phyloP scores from a whole-genome alignment of 2,329 filamentous ascomycete species.

The Aureobasidium musti region DNA sequence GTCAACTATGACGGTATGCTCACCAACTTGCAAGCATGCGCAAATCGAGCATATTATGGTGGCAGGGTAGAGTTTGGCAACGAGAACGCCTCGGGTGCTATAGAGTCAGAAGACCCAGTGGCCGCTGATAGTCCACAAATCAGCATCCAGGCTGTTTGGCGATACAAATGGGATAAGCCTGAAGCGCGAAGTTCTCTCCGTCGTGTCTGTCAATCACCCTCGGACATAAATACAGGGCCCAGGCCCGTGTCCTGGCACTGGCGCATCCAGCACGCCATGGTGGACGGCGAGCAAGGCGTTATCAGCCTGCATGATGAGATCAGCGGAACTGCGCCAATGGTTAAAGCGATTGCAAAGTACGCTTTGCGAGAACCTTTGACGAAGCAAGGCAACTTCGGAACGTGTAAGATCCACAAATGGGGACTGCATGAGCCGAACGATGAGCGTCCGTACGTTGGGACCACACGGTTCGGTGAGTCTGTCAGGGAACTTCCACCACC shows the following conservation, averaged over 20 bases:
- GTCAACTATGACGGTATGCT: background rate
- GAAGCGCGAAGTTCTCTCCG: background rate
- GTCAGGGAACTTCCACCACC: background rate
- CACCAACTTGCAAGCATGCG: background rate
- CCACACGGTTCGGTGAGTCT: background rate
- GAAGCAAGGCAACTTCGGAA: background rate
- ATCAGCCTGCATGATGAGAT: background rate
- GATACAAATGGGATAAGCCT: background rate
- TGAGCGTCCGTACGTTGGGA: background rate
- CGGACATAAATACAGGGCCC: background rate
- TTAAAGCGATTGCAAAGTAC: background rate
- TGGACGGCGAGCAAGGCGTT: background rate
- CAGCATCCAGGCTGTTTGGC: background rate
- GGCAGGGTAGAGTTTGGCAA: background rate
- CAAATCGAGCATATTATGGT: background rate
- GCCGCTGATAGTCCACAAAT: background rate
- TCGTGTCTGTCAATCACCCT: background rate
- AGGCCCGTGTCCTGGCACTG: background rate
- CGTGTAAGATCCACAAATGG: slow-evolving; percentile 3
- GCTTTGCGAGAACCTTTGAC: background rate
- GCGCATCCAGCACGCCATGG: background rate
- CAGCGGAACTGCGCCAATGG: background rate
- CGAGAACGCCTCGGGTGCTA: background rate
- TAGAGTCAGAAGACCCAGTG: background rate
- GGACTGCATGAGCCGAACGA: background rate